Evolutionary conservation across 805 yeast species (phyloP), one percentile per base, ranked within the genome.

Genomic region (Candida sithepensis): DNA sequence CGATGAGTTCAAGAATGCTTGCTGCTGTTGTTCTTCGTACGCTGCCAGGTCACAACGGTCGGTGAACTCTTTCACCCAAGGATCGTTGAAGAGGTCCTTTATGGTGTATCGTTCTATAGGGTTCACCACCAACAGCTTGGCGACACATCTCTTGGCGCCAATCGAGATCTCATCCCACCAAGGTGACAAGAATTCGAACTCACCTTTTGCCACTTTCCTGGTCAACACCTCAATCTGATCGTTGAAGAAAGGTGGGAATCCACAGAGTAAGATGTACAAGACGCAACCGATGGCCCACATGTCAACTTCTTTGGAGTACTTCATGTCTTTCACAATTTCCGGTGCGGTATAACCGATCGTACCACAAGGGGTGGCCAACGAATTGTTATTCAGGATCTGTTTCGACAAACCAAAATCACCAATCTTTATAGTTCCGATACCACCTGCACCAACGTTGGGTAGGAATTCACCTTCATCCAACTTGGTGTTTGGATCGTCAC

Each of bases 201-300:
- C 85, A 33, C 94, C 95, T 50, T 71, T 72, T n/a, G 91, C 88
- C 20, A 87, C 91, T 56, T 86, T 85, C 54, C 80, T 85, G 4
- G 95, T 86, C 50, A 87, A 72, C 2, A 77, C 73, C 49, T 85
- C 91, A 51, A 84, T 84, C 49, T 82, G 71, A 60, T 87, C 94
- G 61, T 88, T 95, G 66, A 90, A 94, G 63, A 94, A 94, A 4
- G 99, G 99, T 1, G 99, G 99, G 69, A 94, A 94, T 3, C 99
- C 99, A 70, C 98, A 94, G 32, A 94, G 71, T 39, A 94, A 72
- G 0, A 98, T 94, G 63, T 94, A 94, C 46, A 94, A 69, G 0
- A 94, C 97, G 69, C 99, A 94, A 0, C 99, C 99, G 46, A 94
- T 73, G 4, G 97, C 97, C 99, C 99, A 94, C 94, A 94, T 88